Evolutionary conservation across 1,139 yeast genomes (phyloP).

Genomic region (Kurtzmaniella quercitrusa): DNA sequence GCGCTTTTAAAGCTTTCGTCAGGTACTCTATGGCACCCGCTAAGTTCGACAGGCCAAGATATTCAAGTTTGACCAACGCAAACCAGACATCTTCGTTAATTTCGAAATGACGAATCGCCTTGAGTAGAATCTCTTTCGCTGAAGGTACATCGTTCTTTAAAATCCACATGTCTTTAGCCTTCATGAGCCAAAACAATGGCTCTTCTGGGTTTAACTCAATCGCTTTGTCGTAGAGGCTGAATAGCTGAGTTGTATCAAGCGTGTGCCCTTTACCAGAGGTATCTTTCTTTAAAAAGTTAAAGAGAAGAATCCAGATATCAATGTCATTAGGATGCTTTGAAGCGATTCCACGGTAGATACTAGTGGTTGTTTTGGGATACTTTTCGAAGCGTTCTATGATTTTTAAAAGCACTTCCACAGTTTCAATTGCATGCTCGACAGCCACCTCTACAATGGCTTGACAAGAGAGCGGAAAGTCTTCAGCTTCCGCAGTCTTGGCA

Average conservation of each 20-base stretch:
- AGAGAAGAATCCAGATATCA: conserved; percentile 53
- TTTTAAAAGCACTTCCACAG: conserved; percentile 10
- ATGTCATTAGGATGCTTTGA: conserved; percentile 44
- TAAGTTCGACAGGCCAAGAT: conserved; percentile 16
- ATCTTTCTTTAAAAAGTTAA: conserved; percentile 38
- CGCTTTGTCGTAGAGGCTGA: conserved; percentile 49
- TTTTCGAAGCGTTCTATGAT: conserved; percentile 12
- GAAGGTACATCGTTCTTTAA: conserved; percentile 39
- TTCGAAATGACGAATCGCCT: conserved; percentile 40
- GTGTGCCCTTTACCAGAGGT: conserved; percentile 9
- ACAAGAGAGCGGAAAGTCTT: conserved; percentile 32
- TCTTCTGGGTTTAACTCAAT: conserved; percentile 42
- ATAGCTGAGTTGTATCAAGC: conserved; percentile 23
- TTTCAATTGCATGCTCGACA: conserved; percentile 9
- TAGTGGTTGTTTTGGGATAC: conserved; percentile 39
- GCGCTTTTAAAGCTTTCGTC: conserved; percentile 16
- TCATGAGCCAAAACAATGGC: conserved; percentile 55
- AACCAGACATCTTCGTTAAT: conserved; percentile 59
- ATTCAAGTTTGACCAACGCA: conserved; percentile 64
- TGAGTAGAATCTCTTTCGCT: conserved; percentile 51
- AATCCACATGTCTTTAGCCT: conserved; percentile 63
- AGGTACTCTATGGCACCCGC: neutral
- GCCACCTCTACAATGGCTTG: conserved; percentile 31
- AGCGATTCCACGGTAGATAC: conserved; percentile 47
- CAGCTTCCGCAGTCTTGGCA: conserved; percentile 35